A percentile compares a stretch with the other conserved stretches of the same genome.
Conservation (phyloP, 345 rosid species). For the Diplotaxis tenuifolia region DNA sequence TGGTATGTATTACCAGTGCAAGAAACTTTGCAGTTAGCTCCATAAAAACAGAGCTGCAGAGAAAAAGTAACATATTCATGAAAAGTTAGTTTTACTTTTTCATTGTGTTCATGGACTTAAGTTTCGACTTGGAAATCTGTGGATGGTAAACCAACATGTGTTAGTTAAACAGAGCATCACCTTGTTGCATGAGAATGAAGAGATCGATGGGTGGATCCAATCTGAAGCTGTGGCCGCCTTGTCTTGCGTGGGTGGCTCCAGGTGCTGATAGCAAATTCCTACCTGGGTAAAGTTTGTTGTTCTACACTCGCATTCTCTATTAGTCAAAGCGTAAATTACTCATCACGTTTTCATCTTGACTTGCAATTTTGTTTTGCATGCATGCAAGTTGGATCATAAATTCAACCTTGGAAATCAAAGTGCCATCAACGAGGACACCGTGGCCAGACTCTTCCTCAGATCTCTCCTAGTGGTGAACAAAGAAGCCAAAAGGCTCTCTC, state of each 20-base stretch:
- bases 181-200: constrained; percentile 37
- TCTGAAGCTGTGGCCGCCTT: constrained; percentile 86
- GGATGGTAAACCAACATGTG: constrained; percentile 61
- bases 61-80: not conserved
- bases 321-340: not conserved
- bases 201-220: constrained; percentile 76
- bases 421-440: constrained; percentile 77
- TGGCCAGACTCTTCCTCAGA: constrained; percentile 86
- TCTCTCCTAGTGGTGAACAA: constrained; percentile 38
- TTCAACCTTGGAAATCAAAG: constrained; percentile 75
- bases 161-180: constrained; percentile 53
- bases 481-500: constrained; percentile 37
- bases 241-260: constrained; percentile 97
- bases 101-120: not conserved
- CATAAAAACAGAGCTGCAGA: not conserved
- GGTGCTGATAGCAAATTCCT: constrained; percentile 94
- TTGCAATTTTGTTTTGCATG: not conserved
- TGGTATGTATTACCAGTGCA: too few species aligned
- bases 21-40: not conserved
- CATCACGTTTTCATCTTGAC: not conserved
- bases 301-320: not conserved
- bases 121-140: constrained; percentile 46
- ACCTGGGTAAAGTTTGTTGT: constrained; percentile 50
- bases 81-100: not conserved
- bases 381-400: constrained; percentile 80